Percentiles rank a stretch among this genome's conserved stretches.
Evolutionary conservation across 192 early-diverging fungal genomes (phyloP).

Genomic region (Chytriomyces confervae): DNA sequence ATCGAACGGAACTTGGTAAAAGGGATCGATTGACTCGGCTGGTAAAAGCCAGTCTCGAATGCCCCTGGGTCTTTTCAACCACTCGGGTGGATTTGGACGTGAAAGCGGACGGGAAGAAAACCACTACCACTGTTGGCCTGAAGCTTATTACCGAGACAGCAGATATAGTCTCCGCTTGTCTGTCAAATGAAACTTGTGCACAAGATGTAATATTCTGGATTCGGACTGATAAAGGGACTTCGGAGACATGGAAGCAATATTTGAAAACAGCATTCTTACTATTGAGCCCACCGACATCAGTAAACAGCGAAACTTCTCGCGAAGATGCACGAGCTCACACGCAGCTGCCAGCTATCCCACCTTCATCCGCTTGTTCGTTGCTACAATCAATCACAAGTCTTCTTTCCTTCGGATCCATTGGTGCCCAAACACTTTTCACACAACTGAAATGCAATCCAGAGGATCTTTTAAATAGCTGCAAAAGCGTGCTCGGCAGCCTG

Average conservation of each 20-base stretch:
- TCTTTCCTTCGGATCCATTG: too few relatives aligned
- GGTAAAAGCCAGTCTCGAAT: not conserved
- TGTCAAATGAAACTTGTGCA: not conserved
- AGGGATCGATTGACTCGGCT: not conserved
- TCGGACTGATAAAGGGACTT: not conserved
- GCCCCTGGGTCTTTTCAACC: not conserved
- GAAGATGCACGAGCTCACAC: too few relatives aligned
- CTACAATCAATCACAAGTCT: too few relatives aligned
- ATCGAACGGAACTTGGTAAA: not conserved
- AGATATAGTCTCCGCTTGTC: not conserved
- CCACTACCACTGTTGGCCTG: not conserved
- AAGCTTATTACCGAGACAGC: not conserved
- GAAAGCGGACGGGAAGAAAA: not conserved
- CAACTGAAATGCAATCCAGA: too few relatives aligned
- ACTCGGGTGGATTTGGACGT: not conserved
- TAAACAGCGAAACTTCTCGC: too few relatives aligned
- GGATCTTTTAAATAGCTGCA: too few relatives aligned
- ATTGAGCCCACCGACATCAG: too few relatives aligned
- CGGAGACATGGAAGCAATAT: not conserved
- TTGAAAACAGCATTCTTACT: not conserved
- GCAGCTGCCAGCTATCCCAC: too few relatives aligned
- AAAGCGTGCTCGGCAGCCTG: too few relatives aligned
- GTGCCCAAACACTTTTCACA: too few relatives aligned
- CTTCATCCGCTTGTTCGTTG: too few relatives aligned
- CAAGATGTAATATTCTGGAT: not conserved